Evolutionary conservation across 1,139 yeast species (phyloP), one percentile per base, ranked within the genome.

Genomic region (Diutina sp.): DNA sequence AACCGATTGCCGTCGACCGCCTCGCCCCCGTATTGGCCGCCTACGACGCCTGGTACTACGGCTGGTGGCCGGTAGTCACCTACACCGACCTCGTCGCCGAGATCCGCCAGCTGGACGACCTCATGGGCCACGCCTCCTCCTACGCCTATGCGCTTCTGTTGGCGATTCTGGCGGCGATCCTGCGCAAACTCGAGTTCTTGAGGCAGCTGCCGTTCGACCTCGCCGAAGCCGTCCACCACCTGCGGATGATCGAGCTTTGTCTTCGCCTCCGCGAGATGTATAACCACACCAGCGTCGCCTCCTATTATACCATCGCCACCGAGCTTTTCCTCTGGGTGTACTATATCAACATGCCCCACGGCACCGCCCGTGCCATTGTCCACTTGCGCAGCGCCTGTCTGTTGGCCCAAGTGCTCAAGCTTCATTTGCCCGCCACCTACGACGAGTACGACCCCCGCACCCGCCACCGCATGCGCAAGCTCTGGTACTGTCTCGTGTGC

Each of bases 301-400:
- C 29, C n/a, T n/a, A 4, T 21, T 32, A 50, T 14, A 30, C 18
- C 18, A 50, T 50, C 53, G 32, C 28, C 44, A 50, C 76, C 4
- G 69, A 75, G 9, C 74, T 74, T 60, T 74, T 74, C 58, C 66
- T 74, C 57, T 73, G 72, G 61, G 69, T 69, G 29, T 72, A 73
- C 58, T 69, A 70, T 60, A 68, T 69, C 54, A 72, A 72, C 59
- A 58, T 64, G 50, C 66, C 69, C 56, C 72, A 69, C 2, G 70
- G 70, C 7, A 62, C 64, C 7, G 58, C 64, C 16, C 67, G 70
- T 4, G 73, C 77, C 1, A 64, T 71, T 12, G 57, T 71, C 53
- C 70, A 72, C 59, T 64, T 74, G 57, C 67, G 77, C 32, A 78
- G 73, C 61, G 74, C 78, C 6, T 72, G 74, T 25, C 66, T 77